Base-by-base conservation (phyloP, 352 stramenopile genomes). In the Phytopythium boreale region DNA sequence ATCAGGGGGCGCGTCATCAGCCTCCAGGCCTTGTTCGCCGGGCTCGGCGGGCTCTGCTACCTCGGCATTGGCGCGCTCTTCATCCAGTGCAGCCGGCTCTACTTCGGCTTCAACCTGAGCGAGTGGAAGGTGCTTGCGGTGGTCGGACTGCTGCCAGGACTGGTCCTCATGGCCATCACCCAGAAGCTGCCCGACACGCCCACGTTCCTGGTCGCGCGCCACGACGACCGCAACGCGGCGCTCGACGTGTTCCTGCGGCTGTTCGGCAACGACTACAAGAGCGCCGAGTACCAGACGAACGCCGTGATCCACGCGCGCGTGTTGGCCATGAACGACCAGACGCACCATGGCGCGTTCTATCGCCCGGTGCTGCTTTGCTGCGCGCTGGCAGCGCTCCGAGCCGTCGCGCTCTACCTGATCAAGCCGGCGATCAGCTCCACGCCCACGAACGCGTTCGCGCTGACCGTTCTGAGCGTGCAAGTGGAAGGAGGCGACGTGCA, bases 101-200 rank as follows among this genome's bases (percentile, higher is more conserved):
- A 88, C 67, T 59, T 89, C 11, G 78, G 79, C 43, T 93, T 95
- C 67, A 91, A 90, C 62, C 70, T 95, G n/a, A 84, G 72, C 68
- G 86, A 92, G 62, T 95, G 86, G 84, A 92, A 90, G 57, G 67
- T 84, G 31, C 62, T 93, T 39, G 79, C 84, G 22, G 68, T 89
- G 22, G 66, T 72, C 24, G 79, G 82, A 5, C 60, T 92, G 8
- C 37, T 76, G 9, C 84, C 84, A 10, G 82, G 75, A 0, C 52
- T 94, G 7, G 14, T 73, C 44, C 60, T 94, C 44, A 61, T 94
- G 39, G 60, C 90, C 15, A 69, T 85, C 37, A 80, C 83, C 44
- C 86, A 94, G 63, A 77, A 77, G 19, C 71, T 94, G 20, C 82
- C 84, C 0, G 86, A 92, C 63, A 92, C 84, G n/a, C 84, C 84